phyloP scores from a whole-genome alignment of 208 protist species.

The Balamuthia mandrillaris region DNA sequence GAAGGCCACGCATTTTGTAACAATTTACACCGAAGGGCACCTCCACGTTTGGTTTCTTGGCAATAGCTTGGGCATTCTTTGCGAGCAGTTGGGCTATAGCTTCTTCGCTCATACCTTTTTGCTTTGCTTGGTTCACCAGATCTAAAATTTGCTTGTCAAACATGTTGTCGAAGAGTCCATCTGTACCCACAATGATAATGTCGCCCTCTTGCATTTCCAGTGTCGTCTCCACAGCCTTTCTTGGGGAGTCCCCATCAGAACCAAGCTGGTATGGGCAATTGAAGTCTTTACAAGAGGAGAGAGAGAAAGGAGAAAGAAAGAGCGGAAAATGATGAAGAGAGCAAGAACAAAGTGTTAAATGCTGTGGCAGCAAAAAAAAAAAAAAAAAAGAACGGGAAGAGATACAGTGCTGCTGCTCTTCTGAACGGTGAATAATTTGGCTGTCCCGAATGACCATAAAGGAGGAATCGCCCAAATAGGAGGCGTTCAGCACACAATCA shows the following conservation, averaged over 20 bases:
- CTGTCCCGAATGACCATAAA: background rate
- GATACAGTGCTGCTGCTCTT: background rate
- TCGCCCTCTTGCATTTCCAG: background rate
- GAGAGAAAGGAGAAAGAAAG: too few relatives aligned
- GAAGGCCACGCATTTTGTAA: background rate
- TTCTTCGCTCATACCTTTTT: background rate
- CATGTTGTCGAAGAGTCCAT: slow-evolving; percentile 27
- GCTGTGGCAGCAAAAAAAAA: too few relatives aligned
- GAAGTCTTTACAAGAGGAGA: too few relatives aligned
- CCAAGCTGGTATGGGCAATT: background rate
- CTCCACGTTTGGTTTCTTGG: background rate
- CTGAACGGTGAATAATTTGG: background rate
- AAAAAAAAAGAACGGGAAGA: too few relatives aligned
- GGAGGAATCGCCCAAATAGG: background rate
- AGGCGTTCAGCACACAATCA: too few relatives aligned
- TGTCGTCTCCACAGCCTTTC: background rate
- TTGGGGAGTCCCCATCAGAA: background rate
- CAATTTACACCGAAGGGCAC: background rate
- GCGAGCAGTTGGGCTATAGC: background rate
- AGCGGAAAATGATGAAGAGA: too few relatives aligned
- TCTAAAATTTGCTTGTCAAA: slow-evolving; percentile 8
- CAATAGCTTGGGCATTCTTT: background rate
- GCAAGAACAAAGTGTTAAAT: too few relatives aligned
- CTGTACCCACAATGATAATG: background rate
- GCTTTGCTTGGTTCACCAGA: background rate